Evolutionary conservation across 2,329 filamentous ascomycete species (phyloP).

Genomic region (Dactylonectria macrodidyma): DNA sequence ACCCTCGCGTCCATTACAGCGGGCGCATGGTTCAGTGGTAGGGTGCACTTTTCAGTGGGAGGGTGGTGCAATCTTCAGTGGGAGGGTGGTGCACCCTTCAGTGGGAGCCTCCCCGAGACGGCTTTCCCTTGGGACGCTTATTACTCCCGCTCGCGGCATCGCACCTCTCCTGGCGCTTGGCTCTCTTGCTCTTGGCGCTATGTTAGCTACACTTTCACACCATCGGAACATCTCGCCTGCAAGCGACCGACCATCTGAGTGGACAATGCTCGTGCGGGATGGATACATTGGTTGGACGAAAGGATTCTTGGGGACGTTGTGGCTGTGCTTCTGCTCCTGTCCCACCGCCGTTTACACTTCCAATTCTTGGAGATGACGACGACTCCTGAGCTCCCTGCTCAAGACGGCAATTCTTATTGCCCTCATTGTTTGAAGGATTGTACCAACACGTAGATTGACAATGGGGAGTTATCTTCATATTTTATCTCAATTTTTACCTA

Average conservation of each 20-base stretch:
- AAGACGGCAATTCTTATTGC: background rate
- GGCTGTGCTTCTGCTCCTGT: background rate
- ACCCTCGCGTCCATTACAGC: background rate
- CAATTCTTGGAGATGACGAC: slow-evolving; percentile 13
- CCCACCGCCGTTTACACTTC: background rate
- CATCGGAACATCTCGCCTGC: slow-evolving; percentile 1
- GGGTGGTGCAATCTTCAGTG: too few species aligned
- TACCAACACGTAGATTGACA: background rate
- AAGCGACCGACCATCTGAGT: background rate
- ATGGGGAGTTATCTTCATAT: background rate
- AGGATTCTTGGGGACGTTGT: background rate
- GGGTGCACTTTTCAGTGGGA: background rate
- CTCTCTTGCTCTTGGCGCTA: background rate
- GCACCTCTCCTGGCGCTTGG: background rate
- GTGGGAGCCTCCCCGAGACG: too few species aligned
- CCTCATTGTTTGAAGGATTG: background rate
- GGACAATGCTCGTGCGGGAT: background rate
- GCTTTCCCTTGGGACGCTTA: too few species aligned
- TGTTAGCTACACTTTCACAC: slow-evolving; percentile 3
- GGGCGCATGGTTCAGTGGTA: background rate
- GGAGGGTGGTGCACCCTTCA: too few species aligned
- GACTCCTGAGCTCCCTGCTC: slow-evolving; percentile 1
- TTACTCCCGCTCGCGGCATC: background rate
- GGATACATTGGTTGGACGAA: background rate
- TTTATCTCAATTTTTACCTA: background rate